Conservation (phyloP, 2,329 filamentous ascomycete genomes). For the Fusarium tuaranense region DNA sequence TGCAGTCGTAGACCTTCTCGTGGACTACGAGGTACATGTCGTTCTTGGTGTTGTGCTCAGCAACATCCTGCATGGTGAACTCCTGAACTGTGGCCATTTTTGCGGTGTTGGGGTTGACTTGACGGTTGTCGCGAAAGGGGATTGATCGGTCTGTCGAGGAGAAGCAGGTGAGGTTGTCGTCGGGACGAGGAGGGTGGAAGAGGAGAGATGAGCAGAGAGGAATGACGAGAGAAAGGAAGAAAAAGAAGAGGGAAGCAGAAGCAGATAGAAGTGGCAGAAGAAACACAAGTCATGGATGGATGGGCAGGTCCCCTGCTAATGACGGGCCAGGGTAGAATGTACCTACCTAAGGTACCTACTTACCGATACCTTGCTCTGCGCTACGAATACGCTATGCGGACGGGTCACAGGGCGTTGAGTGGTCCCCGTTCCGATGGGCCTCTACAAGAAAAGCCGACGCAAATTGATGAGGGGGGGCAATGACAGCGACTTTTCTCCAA, state of each 20-base stretch:
- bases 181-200: slow-evolving; percentile 13
- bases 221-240: slow-evolving; percentile 13
- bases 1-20: slow-evolving; percentile 94
- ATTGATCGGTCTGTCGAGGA: slow-evolving; percentile 17
- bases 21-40: slow-evolving; percentile 92
- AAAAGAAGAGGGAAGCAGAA: slow-evolving; percentile 24
- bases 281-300: slow-evolving; percentile 14
- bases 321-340: neutral
- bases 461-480: neutral
- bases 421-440: neutral
- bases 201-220: slow-evolving; percentile 12
- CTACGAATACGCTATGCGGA: slow-evolving; percentile 17
- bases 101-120: slow-evolving; percentile 29
- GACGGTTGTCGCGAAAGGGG: slow-evolving; percentile 22
- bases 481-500: neutral
- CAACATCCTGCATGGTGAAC: slow-evolving; percentile 84
- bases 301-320: slow-evolving; percentile 32
- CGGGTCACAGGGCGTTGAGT: slow-evolving; percentile 9
- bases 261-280: slow-evolving; percentile 20
- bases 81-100: slow-evolving; percentile 54
- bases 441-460: neutral
- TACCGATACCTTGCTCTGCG: slow-evolving; percentile 5
- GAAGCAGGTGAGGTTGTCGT: slow-evolving; percentile 23
- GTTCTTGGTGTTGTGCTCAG: slow-evolving; percentile 92
- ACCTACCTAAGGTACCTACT: neutral